phyloP scores from a whole-genome alignment of 2,329 filamentous ascomycete species.

The Aspergillus fructus region DNA sequence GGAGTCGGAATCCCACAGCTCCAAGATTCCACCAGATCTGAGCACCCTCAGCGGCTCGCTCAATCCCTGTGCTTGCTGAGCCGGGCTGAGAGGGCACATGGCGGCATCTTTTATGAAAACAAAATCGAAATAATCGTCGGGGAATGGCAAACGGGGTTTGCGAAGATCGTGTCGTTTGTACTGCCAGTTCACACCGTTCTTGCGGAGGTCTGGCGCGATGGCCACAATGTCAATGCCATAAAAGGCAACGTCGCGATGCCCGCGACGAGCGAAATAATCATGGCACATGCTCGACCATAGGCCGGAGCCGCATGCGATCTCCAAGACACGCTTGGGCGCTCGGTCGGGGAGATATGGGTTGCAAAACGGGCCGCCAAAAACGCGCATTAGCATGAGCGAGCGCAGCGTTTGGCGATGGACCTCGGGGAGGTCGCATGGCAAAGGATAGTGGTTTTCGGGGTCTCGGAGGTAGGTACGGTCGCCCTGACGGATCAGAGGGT shows the following conservation, averaged over 20 bases:
- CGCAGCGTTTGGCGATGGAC: slow-evolving; percentile 83
- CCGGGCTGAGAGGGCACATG: slow-evolving; percentile 61
- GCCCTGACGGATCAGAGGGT: slow-evolving; percentile 69
- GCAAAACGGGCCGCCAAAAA: slow-evolving; percentile 78
- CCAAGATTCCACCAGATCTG: slow-evolving; percentile 73
- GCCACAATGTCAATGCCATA: slow-evolving; percentile 80
- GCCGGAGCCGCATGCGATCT: slow-evolving; percentile 82
- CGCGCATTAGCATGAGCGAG: slow-evolving; percentile 75
- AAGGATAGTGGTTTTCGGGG: slow-evolving; percentile 69
- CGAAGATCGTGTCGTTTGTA: slow-evolving; percentile 88
- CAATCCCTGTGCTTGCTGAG: slow-evolving; percentile 55
- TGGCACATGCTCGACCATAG: slow-evolving; percentile 91
- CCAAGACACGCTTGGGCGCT: slow-evolving; percentile 75
- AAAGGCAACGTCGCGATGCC: slow-evolving; percentile 70
- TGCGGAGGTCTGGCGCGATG: slow-evolving; percentile 62
- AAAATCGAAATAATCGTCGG: slow-evolving; percentile 78
- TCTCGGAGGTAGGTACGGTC: slow-evolving; percentile 83
- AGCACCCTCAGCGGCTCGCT: slow-evolving; percentile 78
- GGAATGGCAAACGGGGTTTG: slow-evolving; percentile 72
- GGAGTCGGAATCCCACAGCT: slow-evolving; percentile 89
- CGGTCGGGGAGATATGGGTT: slow-evolving; percentile 65
- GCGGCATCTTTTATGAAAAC: slow-evolving; percentile 85
- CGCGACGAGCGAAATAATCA: slow-evolving; percentile 69
- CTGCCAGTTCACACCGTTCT: slow-evolving; percentile 78
- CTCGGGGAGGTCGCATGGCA: slow-evolving; percentile 84